Evolutionary conservation across 345 rosid species (phyloP), one percentile per base, ranked within the genome.

Genomic region (Viola odorata): DNA sequence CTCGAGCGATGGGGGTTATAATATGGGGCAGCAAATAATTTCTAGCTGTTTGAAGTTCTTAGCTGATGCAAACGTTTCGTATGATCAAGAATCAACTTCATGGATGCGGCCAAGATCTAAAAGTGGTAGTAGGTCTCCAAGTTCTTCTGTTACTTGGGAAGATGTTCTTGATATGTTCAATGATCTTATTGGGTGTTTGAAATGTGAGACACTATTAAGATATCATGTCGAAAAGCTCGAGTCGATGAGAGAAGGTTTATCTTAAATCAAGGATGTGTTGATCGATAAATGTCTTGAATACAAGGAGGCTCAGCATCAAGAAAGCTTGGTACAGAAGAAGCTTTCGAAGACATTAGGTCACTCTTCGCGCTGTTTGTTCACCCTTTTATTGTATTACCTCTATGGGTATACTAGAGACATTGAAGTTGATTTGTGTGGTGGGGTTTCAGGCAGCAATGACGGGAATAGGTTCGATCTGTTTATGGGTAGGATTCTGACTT

Each of bases 191-290:
- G 63, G 72, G 65, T 85, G 82, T 59, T 69, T 88, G 37, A 55
- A 66, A 39, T 69, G 51, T 16, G 82, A 85, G 55, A 78, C 79
- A 63, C 60, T 39, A 32, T 55, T 74, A 58, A 70, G 76, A 17
- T 75, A 81, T 69, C 87, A 89, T 57, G 54, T 81, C 49, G 70
- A 63, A 0, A 91, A 86, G 78, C 87, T 89, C 37, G 73, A 77
- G 57, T 83, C 69, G 37, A 91, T 91, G 92, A 89, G 85, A 79
- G 96, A 89, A 85, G 98, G 96, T 41, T 63, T 85, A 60, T 55
- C 69, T 54, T 91, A 89, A 57, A 78, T 89, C 69, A 86, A 69
- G 72, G 82, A 85, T 69, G 88, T 91, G 56, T 62, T 69, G 60
- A 60, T 84, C n/a, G 92, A 86, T 37, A 86, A 75, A 55, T 66